These are phyloP conservation scores for Nitzschia putrida DNA, from an alignment of 108 stramenopile genomes.

Conservation along the genomic window DNA sequence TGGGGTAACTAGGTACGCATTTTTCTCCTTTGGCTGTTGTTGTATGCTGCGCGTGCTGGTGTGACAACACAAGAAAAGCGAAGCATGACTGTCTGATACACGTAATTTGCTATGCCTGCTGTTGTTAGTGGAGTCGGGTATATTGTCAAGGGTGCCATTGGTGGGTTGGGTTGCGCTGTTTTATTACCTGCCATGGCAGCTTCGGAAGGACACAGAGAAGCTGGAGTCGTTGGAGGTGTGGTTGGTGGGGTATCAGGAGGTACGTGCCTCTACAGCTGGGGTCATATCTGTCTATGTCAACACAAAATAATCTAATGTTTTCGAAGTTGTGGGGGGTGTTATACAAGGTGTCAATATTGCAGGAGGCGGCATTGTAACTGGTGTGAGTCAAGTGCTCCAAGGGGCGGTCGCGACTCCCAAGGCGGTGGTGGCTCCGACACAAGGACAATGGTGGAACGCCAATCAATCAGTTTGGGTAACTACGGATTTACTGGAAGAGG, in stretches of 20 bases:
- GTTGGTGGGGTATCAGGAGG: conserved; percentile 23
- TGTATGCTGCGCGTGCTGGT: not conserved
- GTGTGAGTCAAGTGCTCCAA: conserved; percentile 52
- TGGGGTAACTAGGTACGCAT: conserved; percentile 24
- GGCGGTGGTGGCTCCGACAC: conserved; percentile 49
- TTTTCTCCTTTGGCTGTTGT: not conserved
- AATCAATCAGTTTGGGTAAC: conserved; percentile 54
- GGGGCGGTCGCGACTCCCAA: conserved; percentile 57
- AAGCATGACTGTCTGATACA: no score
- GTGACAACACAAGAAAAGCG: no score
- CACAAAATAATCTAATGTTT: not conserved
- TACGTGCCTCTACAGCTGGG: not conserved
- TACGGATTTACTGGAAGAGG: conserved; percentile 59
- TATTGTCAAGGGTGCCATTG: conserved; percentile 59
- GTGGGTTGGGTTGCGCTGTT: conserved; percentile 55
- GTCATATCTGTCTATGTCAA: conserved; percentile 13
- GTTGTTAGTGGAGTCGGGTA: conserved; percentile 11
- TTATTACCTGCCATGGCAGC: conserved; percentile 46
- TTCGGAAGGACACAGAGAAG: conserved; percentile 27
- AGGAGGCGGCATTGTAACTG: conserved; percentile 46
- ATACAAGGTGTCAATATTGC: conserved; percentile 39
- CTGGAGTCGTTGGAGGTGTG: conserved; percentile 34
- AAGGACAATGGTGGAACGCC: conserved; percentile 72
- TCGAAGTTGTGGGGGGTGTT: conserved; percentile 47
- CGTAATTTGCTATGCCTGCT: not conserved